Evolutionary conservation across 768 basidiomycete genomes (phyloP).

Genomic region (Hericium coralloides): DNA sequence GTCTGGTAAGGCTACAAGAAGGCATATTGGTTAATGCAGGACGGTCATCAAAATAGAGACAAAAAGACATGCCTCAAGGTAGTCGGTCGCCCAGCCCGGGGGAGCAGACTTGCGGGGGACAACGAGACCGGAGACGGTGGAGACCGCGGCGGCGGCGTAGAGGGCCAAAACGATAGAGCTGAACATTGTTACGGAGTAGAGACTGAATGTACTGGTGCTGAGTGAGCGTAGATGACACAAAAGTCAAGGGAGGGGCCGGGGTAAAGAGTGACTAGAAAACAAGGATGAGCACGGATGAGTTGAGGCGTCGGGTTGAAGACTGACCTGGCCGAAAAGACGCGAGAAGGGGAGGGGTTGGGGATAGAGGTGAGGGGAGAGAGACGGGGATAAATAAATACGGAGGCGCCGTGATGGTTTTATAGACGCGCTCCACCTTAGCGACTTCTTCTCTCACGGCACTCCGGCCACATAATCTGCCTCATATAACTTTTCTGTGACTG

Average conservation of each 20-base stretch:
- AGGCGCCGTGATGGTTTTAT: background rate
- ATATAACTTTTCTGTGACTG: no score
- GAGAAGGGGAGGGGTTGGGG: background rate
- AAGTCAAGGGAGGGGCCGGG: slow-evolving; percentile 5
- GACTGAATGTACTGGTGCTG: slow-evolving; percentile 10
- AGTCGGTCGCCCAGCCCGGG: slow-evolving; percentile 31
- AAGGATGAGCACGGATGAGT: background rate
- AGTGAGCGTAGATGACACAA: slow-evolving; percentile 14
- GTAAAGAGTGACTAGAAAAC: slow-evolving; percentile 8
- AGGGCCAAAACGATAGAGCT: slow-evolving; percentile 29
- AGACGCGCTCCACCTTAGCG: background rate
- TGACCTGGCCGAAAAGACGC: background rate
- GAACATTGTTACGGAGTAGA: slow-evolving; percentile 20
- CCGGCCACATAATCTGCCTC: no score
- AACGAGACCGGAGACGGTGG: slow-evolving; percentile 26
- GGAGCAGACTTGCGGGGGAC: slow-evolving; percentile 31
- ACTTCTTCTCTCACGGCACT: no score
- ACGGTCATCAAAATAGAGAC: background rate
- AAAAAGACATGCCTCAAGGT: slow-evolving; percentile 33
- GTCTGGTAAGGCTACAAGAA: slow-evolving; percentile 34
- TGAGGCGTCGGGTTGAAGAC: background rate
- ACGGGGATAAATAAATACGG: background rate
- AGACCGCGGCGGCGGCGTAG: slow-evolving; percentile 35
- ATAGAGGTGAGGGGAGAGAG: background rate
- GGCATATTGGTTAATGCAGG: slow-evolving; percentile 14